Evolutionary conservation across 768 basidiomycete species (phyloP).

Genomic region (Macrolepiota dolichaula): DNA sequence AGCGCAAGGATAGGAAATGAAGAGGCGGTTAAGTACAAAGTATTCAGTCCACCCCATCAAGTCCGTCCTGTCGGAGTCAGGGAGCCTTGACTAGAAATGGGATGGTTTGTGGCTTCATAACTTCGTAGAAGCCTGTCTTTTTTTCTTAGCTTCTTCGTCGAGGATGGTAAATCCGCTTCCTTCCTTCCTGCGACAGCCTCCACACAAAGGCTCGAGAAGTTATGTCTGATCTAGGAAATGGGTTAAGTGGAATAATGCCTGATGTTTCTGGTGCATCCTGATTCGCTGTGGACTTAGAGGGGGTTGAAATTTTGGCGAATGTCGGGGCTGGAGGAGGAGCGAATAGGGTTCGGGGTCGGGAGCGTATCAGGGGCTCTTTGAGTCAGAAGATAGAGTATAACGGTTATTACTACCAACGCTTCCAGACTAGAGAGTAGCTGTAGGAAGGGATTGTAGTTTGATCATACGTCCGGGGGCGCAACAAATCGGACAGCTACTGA

Average conservation of each 20-base stretch:
- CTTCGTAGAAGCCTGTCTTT: neutral
- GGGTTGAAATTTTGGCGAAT: neutral
- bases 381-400: neutral
- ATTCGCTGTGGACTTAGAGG: neutral
- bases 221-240: neutral
- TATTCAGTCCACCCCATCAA: neutral
- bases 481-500: neutral
- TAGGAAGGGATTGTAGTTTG: neutral
- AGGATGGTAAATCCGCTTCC: neutral
- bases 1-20: neutral
- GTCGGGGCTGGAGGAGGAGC: neutral
- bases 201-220: neutral
- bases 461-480: neutral
- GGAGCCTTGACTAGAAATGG: neutral
- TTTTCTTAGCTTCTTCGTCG: neutral
- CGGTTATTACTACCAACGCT: neutral
- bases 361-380: neutral
- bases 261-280: neutral
- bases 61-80: neutral
- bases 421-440: neutral
- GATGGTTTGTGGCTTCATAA: neutral
- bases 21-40: neutral
- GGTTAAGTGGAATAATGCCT: neutral
- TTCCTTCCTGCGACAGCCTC: neutral
- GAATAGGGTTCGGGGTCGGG: neutral